A percentile compares a stretch with the other conserved stretches of the same genome.
Evolutionary conservation across 345 rosid species (phyloP).

Genomic region (Eutrema japonicum): DNA sequence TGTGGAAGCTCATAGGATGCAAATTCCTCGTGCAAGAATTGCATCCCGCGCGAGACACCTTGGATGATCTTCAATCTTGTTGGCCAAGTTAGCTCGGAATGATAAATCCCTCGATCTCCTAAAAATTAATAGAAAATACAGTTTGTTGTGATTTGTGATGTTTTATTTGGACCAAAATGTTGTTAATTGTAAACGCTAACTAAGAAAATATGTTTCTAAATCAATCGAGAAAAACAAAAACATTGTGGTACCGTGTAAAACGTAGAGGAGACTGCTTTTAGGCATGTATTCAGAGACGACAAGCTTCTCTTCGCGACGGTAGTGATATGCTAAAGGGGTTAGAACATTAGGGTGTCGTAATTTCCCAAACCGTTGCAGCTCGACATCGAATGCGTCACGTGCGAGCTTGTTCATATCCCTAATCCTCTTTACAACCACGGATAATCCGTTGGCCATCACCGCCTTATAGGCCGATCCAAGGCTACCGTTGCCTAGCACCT

Average conservation of each 20-base stretch:
- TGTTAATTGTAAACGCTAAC: not conserved
- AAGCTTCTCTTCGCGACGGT: slow-evolving; percentile 81
- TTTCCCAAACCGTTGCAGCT: slow-evolving; percentile 66
- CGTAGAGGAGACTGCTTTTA: slow-evolving; percentile 74
- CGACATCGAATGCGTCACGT: slow-evolving; percentile 67
- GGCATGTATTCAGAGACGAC: slow-evolving; percentile 76
- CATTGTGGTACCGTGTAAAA: slow-evolving; percentile 67
- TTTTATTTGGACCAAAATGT: not conserved
- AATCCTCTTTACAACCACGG: slow-evolving; percentile 88
- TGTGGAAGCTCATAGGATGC: slow-evolving; percentile 64
- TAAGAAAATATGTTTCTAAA: not conserved
- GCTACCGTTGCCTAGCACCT: slow-evolving; percentile 85
- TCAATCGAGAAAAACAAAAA: not conserved
- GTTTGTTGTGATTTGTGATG: not conserved
- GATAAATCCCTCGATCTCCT: slow-evolving; percentile 64
- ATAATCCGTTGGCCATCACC: slow-evolving; percentile 64
- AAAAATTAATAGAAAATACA: not conserved
- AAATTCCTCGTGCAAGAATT: slow-evolving; percentile 63
- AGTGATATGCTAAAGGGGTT: slow-evolving; percentile 83
- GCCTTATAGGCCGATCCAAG: slow-evolving; percentile 94
- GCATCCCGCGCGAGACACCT: slow-evolving; percentile 67
- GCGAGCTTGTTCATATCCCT: slow-evolving; percentile 71
- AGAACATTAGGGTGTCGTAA: slow-evolving; percentile 65
- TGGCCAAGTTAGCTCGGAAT: slow-evolving; percentile 65
- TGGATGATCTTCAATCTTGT: slow-evolving; percentile 61